phyloP scores from a whole-genome alignment of 345 rosid species.

The Pistacia atlantica region DNA sequence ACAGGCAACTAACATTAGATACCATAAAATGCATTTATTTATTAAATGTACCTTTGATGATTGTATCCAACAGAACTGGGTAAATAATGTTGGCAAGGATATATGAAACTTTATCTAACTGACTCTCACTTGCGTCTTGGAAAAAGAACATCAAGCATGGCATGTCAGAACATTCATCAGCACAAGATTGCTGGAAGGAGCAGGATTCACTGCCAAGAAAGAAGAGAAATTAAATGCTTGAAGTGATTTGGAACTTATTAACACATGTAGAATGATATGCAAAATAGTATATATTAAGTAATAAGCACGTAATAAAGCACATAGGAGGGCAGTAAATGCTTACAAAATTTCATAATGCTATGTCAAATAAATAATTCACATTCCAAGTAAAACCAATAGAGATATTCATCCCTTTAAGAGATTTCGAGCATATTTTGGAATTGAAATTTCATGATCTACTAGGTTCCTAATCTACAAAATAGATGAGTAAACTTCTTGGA shows the following conservation, averaged over 20 bases:
- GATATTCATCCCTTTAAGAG: neutral
- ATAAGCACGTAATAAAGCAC: neutral
- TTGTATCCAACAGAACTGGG: constrained; percentile 74
- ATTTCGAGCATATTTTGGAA: neutral
- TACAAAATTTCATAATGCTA: neutral
- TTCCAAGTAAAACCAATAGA: neutral
- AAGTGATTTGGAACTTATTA: neutral
- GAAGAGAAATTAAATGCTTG: constrained; percentile 21
- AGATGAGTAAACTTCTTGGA: neutral
- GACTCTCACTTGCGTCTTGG: constrained; percentile 39
- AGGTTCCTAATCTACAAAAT: neutral
- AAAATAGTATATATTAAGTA: neutral
- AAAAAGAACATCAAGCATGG: constrained; percentile 77
- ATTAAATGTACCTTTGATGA: constrained; percentile 72
- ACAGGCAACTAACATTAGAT: neutral
- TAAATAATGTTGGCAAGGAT: constrained; percentile 64
- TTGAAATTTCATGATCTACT: neutral
- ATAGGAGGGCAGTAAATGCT: neutral
- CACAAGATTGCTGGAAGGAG: constrained; percentile 50
- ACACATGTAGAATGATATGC: neutral
- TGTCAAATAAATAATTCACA: constrained; percentile 3
- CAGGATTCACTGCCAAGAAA: constrained; percentile 70
- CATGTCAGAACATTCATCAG: constrained; percentile 37
- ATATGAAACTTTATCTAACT: constrained; percentile 48
- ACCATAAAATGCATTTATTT: constrained; percentile 3